Evolutionary conservation across 2,329 filamentous ascomycete genomes (phyloP).

Genomic region (Hypomyces rosellus): DNA sequence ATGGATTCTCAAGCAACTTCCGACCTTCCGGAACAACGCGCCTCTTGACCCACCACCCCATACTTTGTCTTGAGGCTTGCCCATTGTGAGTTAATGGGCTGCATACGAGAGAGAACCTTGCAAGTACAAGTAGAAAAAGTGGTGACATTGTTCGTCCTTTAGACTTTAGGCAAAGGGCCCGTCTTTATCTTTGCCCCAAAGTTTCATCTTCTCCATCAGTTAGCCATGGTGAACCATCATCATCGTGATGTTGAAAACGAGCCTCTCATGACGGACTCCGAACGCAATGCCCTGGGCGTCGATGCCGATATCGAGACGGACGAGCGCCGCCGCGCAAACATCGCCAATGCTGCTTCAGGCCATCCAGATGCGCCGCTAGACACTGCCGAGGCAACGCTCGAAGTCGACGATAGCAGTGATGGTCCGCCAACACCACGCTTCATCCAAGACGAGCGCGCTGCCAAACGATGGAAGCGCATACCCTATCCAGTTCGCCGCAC

Average conservation of each 20-base stretch:
- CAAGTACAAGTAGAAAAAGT: too few relatives aligned
- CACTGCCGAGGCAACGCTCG: constrained; percentile 28
- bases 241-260: constrained; percentile 29
- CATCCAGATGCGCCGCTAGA: constrained; percentile 40
- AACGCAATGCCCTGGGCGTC: constrained; percentile 24
- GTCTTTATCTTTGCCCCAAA: too few relatives aligned
- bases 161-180: too few relatives aligned
- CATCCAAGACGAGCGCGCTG: constrained; percentile 45
- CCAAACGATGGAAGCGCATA: constrained; percentile 51
- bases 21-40: too few relatives aligned
- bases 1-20: too few relatives aligned
- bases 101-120: too few relatives aligned
- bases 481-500: constrained; percentile 49
- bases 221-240: constrained; percentile 25
- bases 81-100: too few relatives aligned
- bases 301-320: constrained; percentile 18
- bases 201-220: too few relatives aligned
- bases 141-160: too few relatives aligned
- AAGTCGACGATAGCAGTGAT: constrained; percentile 36
- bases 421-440: constrained; percentile 51
- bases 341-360: constrained; percentile 14
- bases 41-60: too few relatives aligned
- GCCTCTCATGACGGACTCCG: constrained; percentile 33
- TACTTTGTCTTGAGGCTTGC: too few relatives aligned
- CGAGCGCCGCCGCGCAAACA: neutral